A percentile compares a stretch with the other conserved stretches of the same genome.
phyloP scores from a whole-genome alignment of 1,284 basidiomycete genomes.

The Xanthoconium separans region DNA sequence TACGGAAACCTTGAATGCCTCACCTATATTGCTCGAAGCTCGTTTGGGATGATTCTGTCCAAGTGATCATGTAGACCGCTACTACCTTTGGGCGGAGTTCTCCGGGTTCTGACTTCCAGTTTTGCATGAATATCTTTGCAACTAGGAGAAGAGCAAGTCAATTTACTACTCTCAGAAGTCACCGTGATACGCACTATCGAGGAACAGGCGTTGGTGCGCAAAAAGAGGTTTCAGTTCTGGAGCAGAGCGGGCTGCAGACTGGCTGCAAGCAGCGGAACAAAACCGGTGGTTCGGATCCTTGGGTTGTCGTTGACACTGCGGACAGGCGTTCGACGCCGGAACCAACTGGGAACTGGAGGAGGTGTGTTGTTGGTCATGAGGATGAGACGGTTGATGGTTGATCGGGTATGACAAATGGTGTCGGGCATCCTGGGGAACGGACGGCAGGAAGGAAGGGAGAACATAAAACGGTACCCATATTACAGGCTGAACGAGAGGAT shows the following conservation, averaged over 20 bases:
- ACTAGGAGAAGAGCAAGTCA: slow-evolving; percentile 9
- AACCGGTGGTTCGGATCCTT: slow-evolving; percentile 21
- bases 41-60: slow-evolving; percentile 10
- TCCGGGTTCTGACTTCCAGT: slow-evolving; percentile 7
- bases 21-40: slow-evolving; percentile 26
- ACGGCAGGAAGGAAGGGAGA: not conserved
- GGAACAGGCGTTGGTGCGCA: slow-evolving; percentile 7
- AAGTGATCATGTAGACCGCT: slow-evolving; percentile 24
- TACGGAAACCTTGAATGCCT: not conserved
- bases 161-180: too few relatives aligned
- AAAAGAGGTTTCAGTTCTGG: slow-evolving; percentile 18
- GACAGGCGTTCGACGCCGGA: slow-evolving; percentile 9
- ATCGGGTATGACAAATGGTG: not conserved
- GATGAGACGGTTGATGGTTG: not conserved
- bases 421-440: not conserved
- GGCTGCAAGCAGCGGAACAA: slow-evolving; percentile 18
- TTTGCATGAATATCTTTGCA: slow-evolving; percentile 3
- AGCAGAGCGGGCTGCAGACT: slow-evolving; percentile 13
- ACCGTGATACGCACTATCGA: slow-evolving; percentile 2
- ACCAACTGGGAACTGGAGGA: not conserved
- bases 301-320: slow-evolving; percentile 15
- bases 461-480: not conserved
- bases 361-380: not conserved
- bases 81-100: slow-evolving; percentile 11
- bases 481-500: not conserved